Percentiles rank a stretch among this genome's conserved stretches.
These are phyloP conservation scores for Ceriops decandra DNA, from an alignment of 345 rosid species.

Conservation along the genomic window DNA sequence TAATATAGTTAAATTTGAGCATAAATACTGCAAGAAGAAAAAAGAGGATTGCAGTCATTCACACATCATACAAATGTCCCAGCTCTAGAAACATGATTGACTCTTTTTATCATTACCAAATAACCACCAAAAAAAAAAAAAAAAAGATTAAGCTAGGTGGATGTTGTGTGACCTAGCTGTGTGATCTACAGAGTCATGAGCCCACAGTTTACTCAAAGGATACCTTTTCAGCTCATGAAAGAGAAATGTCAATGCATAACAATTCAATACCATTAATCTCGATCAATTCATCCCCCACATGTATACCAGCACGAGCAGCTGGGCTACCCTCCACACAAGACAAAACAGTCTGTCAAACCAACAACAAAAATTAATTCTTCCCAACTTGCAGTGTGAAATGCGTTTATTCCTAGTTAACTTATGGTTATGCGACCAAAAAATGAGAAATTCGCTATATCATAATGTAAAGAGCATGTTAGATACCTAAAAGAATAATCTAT, in stretches of 20 bases:
- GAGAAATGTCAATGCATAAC: background rate
- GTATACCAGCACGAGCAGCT: conserved; percentile 86
- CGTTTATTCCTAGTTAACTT: no score
- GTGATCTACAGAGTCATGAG: background rate
- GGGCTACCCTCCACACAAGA: conserved; percentile 81
- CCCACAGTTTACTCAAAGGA: background rate
- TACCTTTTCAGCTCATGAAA: background rate
- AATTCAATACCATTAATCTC: conserved; percentile 72
- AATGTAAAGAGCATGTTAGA: background rate
- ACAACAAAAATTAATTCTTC: background rate
- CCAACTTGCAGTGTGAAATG: no score
- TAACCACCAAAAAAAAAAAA: no score
- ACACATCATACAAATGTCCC: background rate
- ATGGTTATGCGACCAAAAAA: no score
- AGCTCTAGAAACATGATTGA: background rate
- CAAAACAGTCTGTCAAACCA: conserved; percentile 62
- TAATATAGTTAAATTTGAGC: background rate
- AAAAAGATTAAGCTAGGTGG: no score
- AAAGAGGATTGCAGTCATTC: background rate
- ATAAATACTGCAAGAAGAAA: background rate
- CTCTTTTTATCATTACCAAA: background rate
- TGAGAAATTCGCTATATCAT: no score
- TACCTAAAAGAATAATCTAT: background rate
- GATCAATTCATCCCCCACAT: conserved; percentile 74
- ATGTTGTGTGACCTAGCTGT: background rate